A percentile compares a stretch with the other conserved stretches of the same genome.
These are phyloP conservation scores for Xylaria sp. DNA, from an alignment of 2,329 filamentous ascomycete genomes.

Conservation along the genomic window DNA sequence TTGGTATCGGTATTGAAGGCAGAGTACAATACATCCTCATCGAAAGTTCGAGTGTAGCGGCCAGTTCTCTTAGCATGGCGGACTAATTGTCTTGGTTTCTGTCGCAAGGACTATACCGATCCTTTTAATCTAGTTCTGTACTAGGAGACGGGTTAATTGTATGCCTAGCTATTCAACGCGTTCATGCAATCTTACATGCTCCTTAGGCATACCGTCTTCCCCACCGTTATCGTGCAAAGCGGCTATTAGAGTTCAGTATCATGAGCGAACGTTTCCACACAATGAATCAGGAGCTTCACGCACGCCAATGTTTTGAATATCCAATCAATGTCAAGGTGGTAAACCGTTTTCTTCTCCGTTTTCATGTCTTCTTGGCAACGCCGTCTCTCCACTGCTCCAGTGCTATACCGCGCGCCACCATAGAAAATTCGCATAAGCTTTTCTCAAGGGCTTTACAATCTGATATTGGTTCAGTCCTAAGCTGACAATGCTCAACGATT, in stretches of 20 bases:
- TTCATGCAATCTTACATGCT: too few relatives aligned
- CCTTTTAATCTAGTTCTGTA: too few relatives aligned
- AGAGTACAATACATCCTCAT: too few relatives aligned
- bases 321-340: too few relatives aligned
- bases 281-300: background rate
- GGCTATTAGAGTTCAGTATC: too few relatives aligned
- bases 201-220: too few relatives aligned
- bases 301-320: background rate
- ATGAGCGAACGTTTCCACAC: background rate
- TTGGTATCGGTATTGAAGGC: background rate
- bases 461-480: background rate
- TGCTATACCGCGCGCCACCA: background rate
- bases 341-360: background rate
- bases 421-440: slow-evolving; percentile 14
- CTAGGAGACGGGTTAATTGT: background rate
- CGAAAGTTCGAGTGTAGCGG: background rate
- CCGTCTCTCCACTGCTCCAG: slow-evolving; percentile 1
- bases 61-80: background rate
- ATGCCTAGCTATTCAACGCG: background rate
- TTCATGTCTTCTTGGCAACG: background rate
- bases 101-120: too few relatives aligned
- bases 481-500: background rate
- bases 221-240: too few relatives aligned
- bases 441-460: background rate
- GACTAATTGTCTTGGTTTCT: background rate